Evolutionary conservation across 306 rosid genomes (phyloP).

Genomic region (Casuarina cunninghamiana): DNA sequence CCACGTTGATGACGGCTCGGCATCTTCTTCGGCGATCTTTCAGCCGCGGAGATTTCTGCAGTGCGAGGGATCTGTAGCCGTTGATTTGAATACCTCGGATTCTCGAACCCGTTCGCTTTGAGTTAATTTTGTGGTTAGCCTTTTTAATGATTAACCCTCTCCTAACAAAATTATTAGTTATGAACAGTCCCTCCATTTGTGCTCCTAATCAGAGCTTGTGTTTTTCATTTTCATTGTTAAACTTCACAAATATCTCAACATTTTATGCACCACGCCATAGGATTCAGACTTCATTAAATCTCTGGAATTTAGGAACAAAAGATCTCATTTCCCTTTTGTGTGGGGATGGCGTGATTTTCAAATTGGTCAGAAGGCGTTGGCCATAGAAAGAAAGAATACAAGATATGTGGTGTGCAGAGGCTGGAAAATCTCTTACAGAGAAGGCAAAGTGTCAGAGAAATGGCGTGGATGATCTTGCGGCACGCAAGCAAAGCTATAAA

Average conservation of each 20-base stretch:
- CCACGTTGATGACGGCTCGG: not conserved
- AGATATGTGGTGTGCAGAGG: too few species aligned
- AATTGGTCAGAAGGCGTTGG: not conserved
- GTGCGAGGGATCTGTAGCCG: constrained; percentile 17
- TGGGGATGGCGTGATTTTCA: not conserved
- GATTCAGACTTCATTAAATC: not conserved
- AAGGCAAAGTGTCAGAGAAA: constrained; percentile 39
- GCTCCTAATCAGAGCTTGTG: not conserved
- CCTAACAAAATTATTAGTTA: constrained; percentile 37
- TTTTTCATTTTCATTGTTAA: not conserved
- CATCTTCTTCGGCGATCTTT: not conserved
- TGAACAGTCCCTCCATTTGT: constrained; percentile 32
- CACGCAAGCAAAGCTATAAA: constrained; percentile 10
- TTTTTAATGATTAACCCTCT: constrained; percentile 14
- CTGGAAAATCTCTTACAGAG: not conserved
- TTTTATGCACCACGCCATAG: too few species aligned
- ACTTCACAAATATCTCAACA: too few species aligned
- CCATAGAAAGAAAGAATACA: not conserved
- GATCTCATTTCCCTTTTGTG: not conserved
- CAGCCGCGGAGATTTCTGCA: constrained; percentile 8
- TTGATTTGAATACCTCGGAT: constrained; percentile 33
- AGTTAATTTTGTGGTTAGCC: constrained; percentile 19
- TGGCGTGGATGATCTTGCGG: constrained; percentile 17
- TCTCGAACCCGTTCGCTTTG: constrained; percentile 20
- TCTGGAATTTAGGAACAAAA: too few species aligned